Conservation (phyloP, 2,329 filamentous ascomycete genomes). For the Ascocoryne sarcoides region DNA sequence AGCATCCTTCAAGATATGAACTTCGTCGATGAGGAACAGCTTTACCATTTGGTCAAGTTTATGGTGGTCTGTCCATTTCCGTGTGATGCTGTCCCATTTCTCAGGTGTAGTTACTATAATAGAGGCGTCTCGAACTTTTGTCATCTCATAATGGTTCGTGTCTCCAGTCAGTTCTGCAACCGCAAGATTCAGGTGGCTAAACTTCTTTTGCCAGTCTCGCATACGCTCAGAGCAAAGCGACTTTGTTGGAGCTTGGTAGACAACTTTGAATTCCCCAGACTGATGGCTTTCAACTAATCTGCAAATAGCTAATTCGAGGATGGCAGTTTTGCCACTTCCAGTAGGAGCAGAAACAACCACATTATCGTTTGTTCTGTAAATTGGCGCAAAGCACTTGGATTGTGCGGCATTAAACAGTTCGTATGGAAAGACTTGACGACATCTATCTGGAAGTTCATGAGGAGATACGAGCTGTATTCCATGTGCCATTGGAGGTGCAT, state of each 20-base stretch:
- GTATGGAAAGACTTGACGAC: conserved; percentile 63
- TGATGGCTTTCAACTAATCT: conserved; percentile 50
- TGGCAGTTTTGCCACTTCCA: conserved; percentile 74
- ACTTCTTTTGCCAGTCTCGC: conserved; percentile 71
- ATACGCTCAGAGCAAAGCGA: conserved; percentile 70
- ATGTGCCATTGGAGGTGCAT: conserved; percentile 25
- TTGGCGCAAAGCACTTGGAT: conserved; percentile 62
- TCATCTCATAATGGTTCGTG: conserved; percentile 58
- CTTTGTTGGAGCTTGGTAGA: conserved; percentile 81
- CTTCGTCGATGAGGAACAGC: conserved; percentile 78
- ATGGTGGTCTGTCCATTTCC: conserved; percentile 76
- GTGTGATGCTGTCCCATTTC: conserved; percentile 85
- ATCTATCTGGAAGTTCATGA: conserved; percentile 56
- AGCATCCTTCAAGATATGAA: conserved; percentile 74
- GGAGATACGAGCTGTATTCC: conserved; percentile 53
- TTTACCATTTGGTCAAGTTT: conserved; percentile 67
- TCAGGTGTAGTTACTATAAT: conserved; percentile 85
- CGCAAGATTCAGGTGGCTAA: conserved; percentile 54
- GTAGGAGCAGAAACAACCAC: conserved; percentile 75
- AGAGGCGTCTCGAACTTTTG: conserved; percentile 61
- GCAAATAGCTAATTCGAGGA: conserved; percentile 77
- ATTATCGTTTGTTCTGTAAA: conserved; percentile 64
- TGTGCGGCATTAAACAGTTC: conserved; percentile 74
- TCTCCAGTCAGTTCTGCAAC: conserved; percentile 78
- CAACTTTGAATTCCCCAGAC: conserved; percentile 62